phyloP scores from a whole-genome alignment of 352 stramenopile genomes.

The Globisporangium middletonii region DNA sequence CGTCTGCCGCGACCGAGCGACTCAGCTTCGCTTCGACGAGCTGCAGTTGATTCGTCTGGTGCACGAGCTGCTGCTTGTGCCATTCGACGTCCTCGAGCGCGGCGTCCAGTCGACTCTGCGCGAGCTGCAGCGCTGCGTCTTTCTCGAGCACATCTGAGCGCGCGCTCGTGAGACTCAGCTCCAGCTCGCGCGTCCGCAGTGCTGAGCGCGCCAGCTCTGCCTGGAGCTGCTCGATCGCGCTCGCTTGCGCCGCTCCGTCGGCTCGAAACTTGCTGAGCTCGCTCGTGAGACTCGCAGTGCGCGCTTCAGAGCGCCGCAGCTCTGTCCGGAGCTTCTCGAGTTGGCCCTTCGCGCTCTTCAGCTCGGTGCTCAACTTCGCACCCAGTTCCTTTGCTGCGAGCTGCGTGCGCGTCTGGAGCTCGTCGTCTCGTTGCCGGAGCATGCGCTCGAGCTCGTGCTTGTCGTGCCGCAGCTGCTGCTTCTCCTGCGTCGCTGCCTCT shows the following conservation, averaged over 20 bases:
- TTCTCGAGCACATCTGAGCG: not conserved
- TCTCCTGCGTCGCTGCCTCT: constrained; percentile 15
- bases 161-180: not conserved
- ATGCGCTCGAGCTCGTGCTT: constrained; percentile 28
- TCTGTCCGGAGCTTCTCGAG: constrained; percentile 14
- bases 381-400: constrained; percentile 9
- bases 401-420: constrained; percentile 11
- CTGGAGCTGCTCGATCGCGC: not conserved
- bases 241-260: not conserved
- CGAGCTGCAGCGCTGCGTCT: constrained; percentile 16
- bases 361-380: constrained; percentile 12
- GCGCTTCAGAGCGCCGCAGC: constrained; percentile 6
- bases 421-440: constrained; percentile 22
- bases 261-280: constrained; percentile 7
- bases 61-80: constrained; percentile 18
- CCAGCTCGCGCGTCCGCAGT: not conserved
- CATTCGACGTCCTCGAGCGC: constrained; percentile 28
- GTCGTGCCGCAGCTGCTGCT: constrained; percentile 23
- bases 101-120: constrained; percentile 16
- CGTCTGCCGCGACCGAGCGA: constrained; percentile 37
- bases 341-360: constrained; percentile 15
- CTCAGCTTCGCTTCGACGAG: constrained; percentile 45
- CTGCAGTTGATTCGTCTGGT: constrained; percentile 41
- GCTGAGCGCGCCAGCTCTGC: not conserved
- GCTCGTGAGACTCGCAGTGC: not conserved